phyloP scores from a whole-genome alignment of 306 rosid species.

The Quercus mongolica region DNA sequence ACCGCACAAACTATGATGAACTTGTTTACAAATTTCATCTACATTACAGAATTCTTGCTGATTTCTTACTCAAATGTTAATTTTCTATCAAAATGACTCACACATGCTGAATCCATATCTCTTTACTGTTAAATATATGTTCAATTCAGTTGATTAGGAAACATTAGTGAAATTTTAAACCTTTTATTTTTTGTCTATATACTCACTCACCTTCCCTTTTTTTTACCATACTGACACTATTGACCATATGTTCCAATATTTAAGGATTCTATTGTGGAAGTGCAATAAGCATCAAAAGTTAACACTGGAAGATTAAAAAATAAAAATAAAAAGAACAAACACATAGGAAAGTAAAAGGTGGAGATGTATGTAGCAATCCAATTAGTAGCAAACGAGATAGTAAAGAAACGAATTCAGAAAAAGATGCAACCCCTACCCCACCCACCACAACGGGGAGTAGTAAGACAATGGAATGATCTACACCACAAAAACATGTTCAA shows the following conservation, averaged over 20 bases:
- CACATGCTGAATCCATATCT: background rate
- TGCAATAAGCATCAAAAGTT: background rate
- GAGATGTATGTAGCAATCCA: background rate
- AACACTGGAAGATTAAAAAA: background rate
- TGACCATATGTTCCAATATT: background rate
- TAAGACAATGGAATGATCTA: background rate
- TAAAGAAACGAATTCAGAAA: background rate
- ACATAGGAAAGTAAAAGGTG: background rate
- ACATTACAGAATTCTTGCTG: constrained; percentile 2
- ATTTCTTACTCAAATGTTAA: background rate
- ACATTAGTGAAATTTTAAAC: background rate
- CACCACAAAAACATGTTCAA: background rate
- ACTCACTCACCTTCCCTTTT: background rate
- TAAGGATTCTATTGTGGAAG: background rate
- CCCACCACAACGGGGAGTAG: background rate
- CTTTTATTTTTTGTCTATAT: background rate
- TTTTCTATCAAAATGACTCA: constrained; percentile 1
- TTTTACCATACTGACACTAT: background rate
- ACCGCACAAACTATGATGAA: background rate
- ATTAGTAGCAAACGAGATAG: background rate
- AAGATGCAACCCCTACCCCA: background rate
- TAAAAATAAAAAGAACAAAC: background rate
- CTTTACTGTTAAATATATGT: background rate
- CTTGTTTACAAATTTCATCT: background rate
- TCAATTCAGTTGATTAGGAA: background rate